A percentile compares a stretch with the other conserved stretches of the same genome.
These are phyloP conservation scores for Diacronema lutheri DNA, from an alignment of 78 protist species.

Conservation along the genomic window DNA sequence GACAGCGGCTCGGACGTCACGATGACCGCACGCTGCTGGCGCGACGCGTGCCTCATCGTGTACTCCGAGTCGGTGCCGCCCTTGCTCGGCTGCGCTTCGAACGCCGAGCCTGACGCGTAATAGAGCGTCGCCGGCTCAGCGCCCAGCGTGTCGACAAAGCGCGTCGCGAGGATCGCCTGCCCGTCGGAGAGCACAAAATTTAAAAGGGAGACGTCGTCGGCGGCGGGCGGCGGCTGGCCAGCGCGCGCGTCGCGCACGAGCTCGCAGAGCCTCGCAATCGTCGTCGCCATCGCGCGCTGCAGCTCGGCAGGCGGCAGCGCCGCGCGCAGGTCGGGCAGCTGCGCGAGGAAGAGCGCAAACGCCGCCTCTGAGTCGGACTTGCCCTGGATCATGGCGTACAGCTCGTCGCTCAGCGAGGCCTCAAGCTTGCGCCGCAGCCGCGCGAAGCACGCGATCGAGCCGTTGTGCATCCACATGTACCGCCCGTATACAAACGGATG, in stretches of 20 bases:
- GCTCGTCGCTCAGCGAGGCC: slow-evolving; percentile 1
- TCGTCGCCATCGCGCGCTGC: too few species aligned
- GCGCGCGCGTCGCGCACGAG: background rate
- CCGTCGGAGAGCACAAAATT: slow-evolving; percentile 51
- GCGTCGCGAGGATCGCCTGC: slow-evolving; percentile 30
- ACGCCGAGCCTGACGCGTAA: slow-evolving; percentile 14
- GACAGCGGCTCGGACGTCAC: too few species aligned
- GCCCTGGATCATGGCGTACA: slow-evolving; percentile 4
- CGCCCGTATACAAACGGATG: slow-evolving; percentile 52
- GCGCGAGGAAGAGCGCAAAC: slow-evolving; percentile 32
- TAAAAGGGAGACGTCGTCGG: slow-evolving; percentile 17
- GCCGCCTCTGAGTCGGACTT: slow-evolving; percentile 36
- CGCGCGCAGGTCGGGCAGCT: background rate
- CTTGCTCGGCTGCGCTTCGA: background rate
- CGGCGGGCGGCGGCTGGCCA: background rate
- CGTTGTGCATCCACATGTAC: slow-evolving; percentile 65
- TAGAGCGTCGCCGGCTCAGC: background rate
- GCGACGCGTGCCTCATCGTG: background rate
- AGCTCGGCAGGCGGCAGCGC: too few species aligned
- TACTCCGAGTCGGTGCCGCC: background rate
- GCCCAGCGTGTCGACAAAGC: background rate
- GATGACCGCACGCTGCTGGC: too few species aligned
- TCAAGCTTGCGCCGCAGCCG: slow-evolving; percentile 15
- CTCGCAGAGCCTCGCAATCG: too few species aligned
- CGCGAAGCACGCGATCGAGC: slow-evolving; percentile 18